These are phyloP conservation scores for Scutellaria barbata DNA, from an alignment of 257 asterid species.

Conservation along the genomic window DNA sequence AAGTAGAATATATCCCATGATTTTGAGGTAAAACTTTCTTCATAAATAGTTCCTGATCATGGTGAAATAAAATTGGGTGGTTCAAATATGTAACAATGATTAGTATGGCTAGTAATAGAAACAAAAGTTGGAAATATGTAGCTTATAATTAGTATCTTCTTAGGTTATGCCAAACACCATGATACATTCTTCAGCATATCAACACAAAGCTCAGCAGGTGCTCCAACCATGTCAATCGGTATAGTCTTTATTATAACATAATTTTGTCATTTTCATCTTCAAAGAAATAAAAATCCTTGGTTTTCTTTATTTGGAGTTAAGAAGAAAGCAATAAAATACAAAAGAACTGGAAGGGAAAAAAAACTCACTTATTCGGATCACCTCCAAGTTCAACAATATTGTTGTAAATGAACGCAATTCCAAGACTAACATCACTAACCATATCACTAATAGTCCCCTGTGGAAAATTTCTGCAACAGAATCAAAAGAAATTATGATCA, in stretches of 20 bases:
- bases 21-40: neutral
- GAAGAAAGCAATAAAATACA: constrained; percentile 11
- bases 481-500: constrained; percentile 30
- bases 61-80: neutral
- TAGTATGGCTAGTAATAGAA: constrained; percentile 2
- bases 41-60: neutral
- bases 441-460: constrained; percentile 98
- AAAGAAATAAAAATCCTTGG: constrained; percentile 5
- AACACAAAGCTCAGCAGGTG: constrained; percentile 22
- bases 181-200: neutral
- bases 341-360: neutral
- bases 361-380: constrained; percentile 77
- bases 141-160: neutral
- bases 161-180: neutral
- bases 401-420: constrained; percentile 73
- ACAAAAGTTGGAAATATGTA: neutral
- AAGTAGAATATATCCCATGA: neutral
- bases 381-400: constrained; percentile 80
- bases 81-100: constrained; percentile 9
- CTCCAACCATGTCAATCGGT: constrained; percentile 25
- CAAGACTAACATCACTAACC: constrained; percentile 82
- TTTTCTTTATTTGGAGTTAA: constrained; percentile 11
- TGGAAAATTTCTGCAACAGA: constrained; percentile 86
- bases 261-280: constrained; percentile 19
- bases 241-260: constrained; percentile 7